phyloP scores from a whole-genome alignment of 2,329 filamentous ascomycete species.

The Apiospora koreana region DNA sequence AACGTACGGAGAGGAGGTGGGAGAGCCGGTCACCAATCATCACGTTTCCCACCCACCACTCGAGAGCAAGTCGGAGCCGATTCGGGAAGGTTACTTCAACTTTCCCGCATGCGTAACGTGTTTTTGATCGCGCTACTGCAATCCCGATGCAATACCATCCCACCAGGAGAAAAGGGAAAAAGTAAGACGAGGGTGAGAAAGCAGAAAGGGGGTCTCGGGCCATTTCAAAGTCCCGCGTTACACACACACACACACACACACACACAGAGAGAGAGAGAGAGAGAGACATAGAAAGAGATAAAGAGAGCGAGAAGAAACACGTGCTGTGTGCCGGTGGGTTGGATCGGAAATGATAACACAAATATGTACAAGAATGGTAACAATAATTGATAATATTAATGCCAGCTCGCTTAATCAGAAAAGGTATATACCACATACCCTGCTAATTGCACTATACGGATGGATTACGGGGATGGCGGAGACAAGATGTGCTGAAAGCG shows the following conservation, averaged over 20 bases:
- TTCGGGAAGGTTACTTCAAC: constrained; percentile 4
- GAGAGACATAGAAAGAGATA: background rate
- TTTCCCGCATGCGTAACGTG: background rate
- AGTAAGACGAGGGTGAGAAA: background rate
- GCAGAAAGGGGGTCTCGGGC: background rate
- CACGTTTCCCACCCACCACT: background rate
- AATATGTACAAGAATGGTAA: background rate
- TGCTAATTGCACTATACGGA: background rate
- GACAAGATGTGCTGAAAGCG: background rate
- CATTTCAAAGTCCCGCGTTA: background rate
- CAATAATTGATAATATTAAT: background rate
- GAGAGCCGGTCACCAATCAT: background rate
- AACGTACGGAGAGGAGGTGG: background rate
- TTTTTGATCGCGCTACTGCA: constrained; percentile 7
- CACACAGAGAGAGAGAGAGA: background rate
- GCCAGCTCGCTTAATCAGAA: background rate
- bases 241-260: background rate
- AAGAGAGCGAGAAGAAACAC: background rate
- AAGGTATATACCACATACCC: background rate
- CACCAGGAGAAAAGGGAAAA: background rate
- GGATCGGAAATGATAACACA: background rate
- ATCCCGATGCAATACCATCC: background rate
- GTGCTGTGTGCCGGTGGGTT: background rate
- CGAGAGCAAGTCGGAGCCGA: background rate
- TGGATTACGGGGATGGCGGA: background rate